Evolutionary conservation across 805 yeast genomes (phyloP), one percentile per base, ranked within the genome.

Genomic region (Naumovozyma castellii): DNA sequence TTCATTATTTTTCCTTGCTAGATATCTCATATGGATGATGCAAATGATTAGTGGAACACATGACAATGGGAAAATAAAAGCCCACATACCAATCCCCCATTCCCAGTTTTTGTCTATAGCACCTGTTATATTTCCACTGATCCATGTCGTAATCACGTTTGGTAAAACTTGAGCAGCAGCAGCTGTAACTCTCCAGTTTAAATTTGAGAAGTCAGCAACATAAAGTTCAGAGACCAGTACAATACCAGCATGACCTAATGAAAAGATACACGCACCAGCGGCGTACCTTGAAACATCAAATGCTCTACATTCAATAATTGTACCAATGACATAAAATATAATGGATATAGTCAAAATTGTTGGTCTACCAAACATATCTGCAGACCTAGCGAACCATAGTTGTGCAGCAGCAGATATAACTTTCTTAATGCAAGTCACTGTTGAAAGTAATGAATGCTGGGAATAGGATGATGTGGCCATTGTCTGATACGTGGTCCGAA

Each of bases 111-210:
- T 32, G 34, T 59, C 63, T 41, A 68, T 58, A 28, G 60, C 60
- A 5, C 50, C 42, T 5, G 67, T 54, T 31, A 80, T 64, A 51
- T 75, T 57, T 47, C 84, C 85, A 28, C 76, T 62, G 39, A 78
- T 66, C 87, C 87, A 81, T 18, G 86, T 76, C 56, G 78, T 81
- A 54, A 81, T 76, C 46, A 80, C 71, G 49, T 74, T 78, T 1
- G 86, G 86, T 36, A 73, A 61, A 2, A 83, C 79, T 3, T 85
- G 83, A 35, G 77, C 61, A 47, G 76, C 75, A 8, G 80, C 69
- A 42, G 69, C 71, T 29, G 72, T 61, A 47, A 79, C 68, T 61
- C 87, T 72, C 76, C 82, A 77, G 51, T 77, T 76, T 52, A 79
- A 67, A 46, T 67, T 68, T 12, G 85, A 75, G 54, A 76, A 68